Evolutionary conservation across 306 rosid genomes (phyloP).

Genomic region (Vigna nakashimae): DNA sequence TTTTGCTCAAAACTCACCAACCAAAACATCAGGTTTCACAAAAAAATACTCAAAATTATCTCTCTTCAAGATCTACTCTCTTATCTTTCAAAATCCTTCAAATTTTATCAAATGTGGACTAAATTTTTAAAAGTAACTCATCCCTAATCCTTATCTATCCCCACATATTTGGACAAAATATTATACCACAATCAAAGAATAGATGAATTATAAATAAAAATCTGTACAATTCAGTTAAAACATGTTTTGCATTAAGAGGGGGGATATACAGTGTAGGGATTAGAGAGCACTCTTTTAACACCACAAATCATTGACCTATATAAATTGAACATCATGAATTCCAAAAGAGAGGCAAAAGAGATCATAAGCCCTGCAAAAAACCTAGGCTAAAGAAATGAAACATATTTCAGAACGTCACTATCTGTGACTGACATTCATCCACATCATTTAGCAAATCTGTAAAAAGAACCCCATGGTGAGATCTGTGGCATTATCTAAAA

Average conservation of each 20-base stretch:
- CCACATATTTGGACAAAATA: not conserved
- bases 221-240: slow-evolving; percentile 3
- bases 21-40: not conserved
- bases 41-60: not conserved
- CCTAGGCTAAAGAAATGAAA: slow-evolving; percentile 18
- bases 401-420: slow-evolving; percentile 20
- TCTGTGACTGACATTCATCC: slow-evolving; percentile 13
- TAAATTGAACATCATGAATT: slow-evolving; percentile 2
- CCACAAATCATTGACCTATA: slow-evolving; percentile 23
- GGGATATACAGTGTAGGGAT: not conserved
- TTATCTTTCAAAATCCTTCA: not conserved
- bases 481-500: slow-evolving; percentile 21
- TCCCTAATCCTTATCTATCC: not conserved
- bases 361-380: slow-evolving; percentile 19
- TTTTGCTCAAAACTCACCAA: not conserved
- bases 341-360: not conserved
- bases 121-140: not conserved
- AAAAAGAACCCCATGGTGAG: slow-evolving; percentile 18
- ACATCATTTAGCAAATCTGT: slow-evolving; percentile 24
- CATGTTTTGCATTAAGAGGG: slow-evolving; percentile 3
- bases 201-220: slow-evolving; percentile 14
- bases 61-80: not conserved
- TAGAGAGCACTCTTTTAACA: slow-evolving; percentile 28
- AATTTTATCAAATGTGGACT: not conserved
- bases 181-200: slow-evolving; percentile 11